Evolutionary conservation across 75 land plant species (phyloP), one percentile per base, ranked within the genome.

Genomic region (Larix kaempferi): DNA sequence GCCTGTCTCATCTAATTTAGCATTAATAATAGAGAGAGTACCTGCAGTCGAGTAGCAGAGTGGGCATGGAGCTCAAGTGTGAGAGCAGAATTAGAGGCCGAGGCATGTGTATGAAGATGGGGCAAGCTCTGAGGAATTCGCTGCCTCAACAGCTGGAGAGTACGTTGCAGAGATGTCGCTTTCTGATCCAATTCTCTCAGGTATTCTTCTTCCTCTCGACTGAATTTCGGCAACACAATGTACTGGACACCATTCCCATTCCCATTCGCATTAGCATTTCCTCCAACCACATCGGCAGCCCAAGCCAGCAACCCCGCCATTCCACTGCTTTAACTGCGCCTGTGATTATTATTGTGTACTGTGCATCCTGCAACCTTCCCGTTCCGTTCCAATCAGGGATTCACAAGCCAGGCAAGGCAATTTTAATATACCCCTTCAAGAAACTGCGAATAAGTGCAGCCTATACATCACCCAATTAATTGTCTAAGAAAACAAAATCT

Each of bases 261-360:
- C 8, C 54, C 54, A 10, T 49, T 49, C 14, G 58, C 84, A 27
- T 55, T 49, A 3, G 71, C 84, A 57, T 64, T 75, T 14, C 84
- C 86, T 77, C 85, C 86, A 15, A 84, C 86, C 55, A 84, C 86
- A 41, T 84, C 86, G 6, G 86, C 86, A 3, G 86, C 86, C 86
- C 86, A 84, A 5, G 86, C 86, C 60, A 84, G 59, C 57, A 84
- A 74, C 23, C 86, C 86, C 17, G 85, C 86, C 86, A 84, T 84
- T 4, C 4, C 52, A n/a, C 41, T 0, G 54, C 54, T 10, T 49
- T 49, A 12, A 0, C 54, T 49, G 54, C 12, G 12, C 13, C 10
- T 49, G 10, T 11, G 54, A 10, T 49, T 44, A 44, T 44, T 44
- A 44, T 6, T 7, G 52, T 44, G 6, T 44, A 44, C 1, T 44